Base-by-base conservation (phyloP, 2,329 filamentous ascomycete species). In the Clonostachys rhizophaga region DNA sequence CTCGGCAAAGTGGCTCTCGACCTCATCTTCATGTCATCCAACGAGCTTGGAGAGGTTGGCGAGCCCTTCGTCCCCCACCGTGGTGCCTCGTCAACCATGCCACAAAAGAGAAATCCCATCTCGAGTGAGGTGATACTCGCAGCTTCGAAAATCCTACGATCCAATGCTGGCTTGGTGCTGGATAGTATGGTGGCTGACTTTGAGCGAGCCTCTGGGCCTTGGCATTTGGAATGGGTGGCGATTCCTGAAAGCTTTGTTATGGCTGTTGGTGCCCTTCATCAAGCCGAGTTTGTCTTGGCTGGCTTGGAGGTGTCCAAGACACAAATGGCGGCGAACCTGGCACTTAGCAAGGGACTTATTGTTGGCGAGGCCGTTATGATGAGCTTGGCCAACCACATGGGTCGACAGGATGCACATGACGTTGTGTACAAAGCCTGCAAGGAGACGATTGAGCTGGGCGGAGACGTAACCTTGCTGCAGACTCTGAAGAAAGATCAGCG, bases 291-390 rank as follows among this genome's bases (percentile, higher is more conserved):
- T 52, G 76, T 72, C 0, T 60, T 81, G 2, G 64, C 66, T 1
- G 77, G 76, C 0, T 64, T 81, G 1, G 68, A 72, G 3, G 77
- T 81, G 5, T 69, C 80, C 50, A 61, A 61, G 0, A 65, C 69
- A 44, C 60, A 67, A 13, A 79, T 81, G 76, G 53, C 69, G 46
- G 56, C 59, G 0, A 82, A 81, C 50, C 62, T 81, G 2, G 64
- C 69, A 42, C 76, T 70, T 1, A 78, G 75, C 0, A 63, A 63
- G 40, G 77, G 77, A 0, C 58, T 81, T 17, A 81, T 81, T 52
- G 77, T 80, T 12, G 76, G 69, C 1, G 78, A 81, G 60, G 76
- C 78, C 3, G 74, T 81, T n/a, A 81, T 81, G 77, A 80, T 81
- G 78, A 71, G 68, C 2, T 63, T 81, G 44, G 78, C 76, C n/a